Evolutionary conservation across 2,329 filamentous ascomycete genomes (phyloP), one percentile per base, ranked within the genome.

Genomic region (Trichoderma sp.): DNA sequence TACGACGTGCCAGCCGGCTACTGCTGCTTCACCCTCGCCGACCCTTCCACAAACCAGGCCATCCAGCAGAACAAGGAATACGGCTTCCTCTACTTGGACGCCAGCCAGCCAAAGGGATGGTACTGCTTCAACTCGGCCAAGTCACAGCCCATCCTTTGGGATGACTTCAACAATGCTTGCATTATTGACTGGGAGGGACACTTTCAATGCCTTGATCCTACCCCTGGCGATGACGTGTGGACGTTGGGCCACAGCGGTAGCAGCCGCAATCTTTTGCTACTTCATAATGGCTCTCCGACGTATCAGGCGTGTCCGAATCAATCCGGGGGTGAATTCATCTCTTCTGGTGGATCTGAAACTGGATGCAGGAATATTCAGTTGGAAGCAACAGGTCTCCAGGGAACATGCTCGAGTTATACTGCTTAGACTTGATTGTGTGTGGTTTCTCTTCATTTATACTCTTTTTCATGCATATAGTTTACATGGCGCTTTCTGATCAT

Each of bases 11-110:
- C 70, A 7, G 51, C 69, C 18, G 70, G 72, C 28, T 63, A 72
- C 34, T 79, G 78, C 69, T 79, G 78, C 71, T 79, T 79, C 70
- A 73, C 73, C 11, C 71, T 79, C 24, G 73, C 73, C 32, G 76
- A 79, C 16, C 67, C 71, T 18, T 65, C 72, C 51, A 72, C 69
- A 28, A 71, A 73, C 24, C 71, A 72, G 16, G 69, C 72, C 26
- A 70, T 78, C 30, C 74, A 76, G 69, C 74, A 80, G 69, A 71
- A 75, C 52, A 64, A 67, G 8, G 11, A 49, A n/a, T 71, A 68
- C 24, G 77, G 77, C 55, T 71, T 72, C 52, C 66, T 78, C 26
- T 75, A 76, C 59, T 69, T 79, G 30, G 71, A 74, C 18, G 72
- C 72, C 2, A 70, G 59, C 55, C 68, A 73, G 6, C 69, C 73